Evolutionary conservation across 768 basidiomycete genomes (phyloP).

Genomic region (Stropharia rugosoannulata): DNA sequence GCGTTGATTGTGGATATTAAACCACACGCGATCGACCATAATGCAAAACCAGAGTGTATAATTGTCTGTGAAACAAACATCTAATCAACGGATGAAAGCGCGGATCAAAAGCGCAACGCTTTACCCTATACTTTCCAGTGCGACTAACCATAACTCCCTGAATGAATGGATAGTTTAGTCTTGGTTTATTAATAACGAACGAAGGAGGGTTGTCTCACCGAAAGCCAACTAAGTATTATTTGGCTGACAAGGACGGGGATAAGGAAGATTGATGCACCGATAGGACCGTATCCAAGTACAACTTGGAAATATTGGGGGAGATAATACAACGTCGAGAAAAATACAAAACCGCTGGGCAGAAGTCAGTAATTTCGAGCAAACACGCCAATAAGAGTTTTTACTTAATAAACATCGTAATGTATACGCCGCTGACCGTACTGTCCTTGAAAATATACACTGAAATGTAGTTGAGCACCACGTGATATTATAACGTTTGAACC

Average conservation of each 20-base stretch:
- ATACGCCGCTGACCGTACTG: slow-evolving; percentile 64
- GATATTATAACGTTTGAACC: not conserved
- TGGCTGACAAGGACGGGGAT: slow-evolving; percentile 70
- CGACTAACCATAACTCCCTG: slow-evolving; percentile 62
- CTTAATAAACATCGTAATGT: slow-evolving; percentile 71
- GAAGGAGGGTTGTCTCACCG: slow-evolving; percentile 34
- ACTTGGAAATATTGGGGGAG: slow-evolving; percentile 79
- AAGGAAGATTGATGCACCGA: slow-evolving; percentile 56
- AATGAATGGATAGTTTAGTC: not conserved
- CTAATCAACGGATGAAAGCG: not conserved
- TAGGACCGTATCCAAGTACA: slow-evolving; percentile 63
- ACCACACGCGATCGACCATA: slow-evolving; percentile 73
- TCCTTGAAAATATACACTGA: slow-evolving; percentile 73
- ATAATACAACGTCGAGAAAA: slow-evolving; percentile 67
- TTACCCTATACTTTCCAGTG: slow-evolving; percentile 62
- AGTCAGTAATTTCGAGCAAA: not conserved
- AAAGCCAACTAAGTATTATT: slow-evolving; percentile 53
- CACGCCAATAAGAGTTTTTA: slow-evolving; percentile 20
- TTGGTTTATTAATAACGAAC: not conserved
- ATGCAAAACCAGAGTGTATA: slow-evolving; percentile 60
- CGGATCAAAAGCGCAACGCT: slow-evolving; percentile 7
- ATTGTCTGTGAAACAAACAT: slow-evolving; percentile 39
- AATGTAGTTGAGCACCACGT: not conserved
- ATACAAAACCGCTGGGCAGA: slow-evolving; percentile 50
- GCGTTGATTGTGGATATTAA: slow-evolving; percentile 62